These are phyloP conservation scores for Gremmenia infestans DNA, from an alignment of 2,329 filamentous ascomycete genomes.

Conservation along the genomic window DNA sequence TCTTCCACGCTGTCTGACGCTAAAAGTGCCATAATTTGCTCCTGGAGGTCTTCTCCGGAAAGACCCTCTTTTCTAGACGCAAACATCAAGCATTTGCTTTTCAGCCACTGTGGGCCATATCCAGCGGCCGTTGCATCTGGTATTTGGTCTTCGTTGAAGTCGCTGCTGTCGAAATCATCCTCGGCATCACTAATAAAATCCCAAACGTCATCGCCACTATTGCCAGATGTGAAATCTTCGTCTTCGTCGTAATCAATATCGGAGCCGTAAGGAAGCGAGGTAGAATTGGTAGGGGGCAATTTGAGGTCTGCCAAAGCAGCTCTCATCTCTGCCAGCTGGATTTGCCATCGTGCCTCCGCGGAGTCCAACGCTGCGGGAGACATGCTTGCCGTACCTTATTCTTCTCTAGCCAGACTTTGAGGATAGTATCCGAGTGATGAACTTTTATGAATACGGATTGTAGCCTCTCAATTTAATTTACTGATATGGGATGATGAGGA, in stretches of 20 bases:
- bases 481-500: not conserved
- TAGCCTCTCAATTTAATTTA: not conserved
- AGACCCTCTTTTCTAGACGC: constrained; percentile 61
- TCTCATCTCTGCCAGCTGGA: constrained; percentile 81
- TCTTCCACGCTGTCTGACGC: constrained; percentile 66
- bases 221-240: constrained; percentile 46
- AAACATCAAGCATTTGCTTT: constrained; percentile 61
- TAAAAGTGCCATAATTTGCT: constrained; percentile 72
- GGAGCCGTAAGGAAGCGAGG: constrained; percentile 46
- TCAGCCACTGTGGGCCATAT: constrained; percentile 67
- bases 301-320: constrained; percentile 72
- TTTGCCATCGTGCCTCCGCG: constrained; percentile 68
- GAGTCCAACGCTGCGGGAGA: constrained; percentile 17
- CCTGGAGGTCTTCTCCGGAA: constrained; percentile 63
- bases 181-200: constrained; percentile 79
- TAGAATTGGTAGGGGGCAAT: constrained; percentile 40
- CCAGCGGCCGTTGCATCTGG: constrained; percentile 24
- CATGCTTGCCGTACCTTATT: constrained; percentile 7
- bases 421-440: too few relatives aligned
- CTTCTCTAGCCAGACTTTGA: not conserved
- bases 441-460: not conserved
- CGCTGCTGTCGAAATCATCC: constrained; percentile 61
- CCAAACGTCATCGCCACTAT: constrained; percentile 79
- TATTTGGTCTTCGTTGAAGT: constrained; percentile 46
- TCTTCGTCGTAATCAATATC: constrained; percentile 63